Evolutionary conservation across 2,329 filamentous ascomycete species (phyloP).

Genomic region (Pseudocercospora pini-densiflorae): DNA sequence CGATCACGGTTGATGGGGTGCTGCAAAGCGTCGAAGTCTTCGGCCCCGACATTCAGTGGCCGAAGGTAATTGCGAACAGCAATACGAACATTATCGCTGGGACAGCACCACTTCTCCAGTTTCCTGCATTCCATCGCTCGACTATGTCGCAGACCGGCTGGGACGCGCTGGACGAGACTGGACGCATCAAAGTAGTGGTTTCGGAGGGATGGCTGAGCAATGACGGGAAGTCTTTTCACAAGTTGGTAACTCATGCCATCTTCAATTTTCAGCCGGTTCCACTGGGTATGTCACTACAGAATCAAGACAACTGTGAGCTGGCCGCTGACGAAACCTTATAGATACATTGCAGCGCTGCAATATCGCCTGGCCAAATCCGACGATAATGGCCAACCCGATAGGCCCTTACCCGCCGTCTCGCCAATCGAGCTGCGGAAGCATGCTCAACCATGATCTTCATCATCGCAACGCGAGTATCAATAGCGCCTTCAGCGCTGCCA

Average conservation of each 20-base stretch:
- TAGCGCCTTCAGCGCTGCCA: constrained; percentile 11
- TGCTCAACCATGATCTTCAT: constrained; percentile 3
- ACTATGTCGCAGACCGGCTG: constrained; percentile 72
- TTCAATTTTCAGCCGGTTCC: constrained; percentile 90
- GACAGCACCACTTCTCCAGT: constrained; percentile 61
- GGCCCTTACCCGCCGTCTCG: constrained; percentile 45
- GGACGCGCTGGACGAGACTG: constrained; percentile 71
- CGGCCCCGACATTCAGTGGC: constrained; percentile 58
- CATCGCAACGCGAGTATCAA: neutral
- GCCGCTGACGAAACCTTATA: constrained; percentile 40
- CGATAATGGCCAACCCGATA: constrained; percentile 48
- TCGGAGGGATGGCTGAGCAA: constrained; percentile 66
- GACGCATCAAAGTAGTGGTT: constrained; percentile 76
- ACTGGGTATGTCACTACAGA: constrained; percentile 59
- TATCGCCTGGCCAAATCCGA: constrained; percentile 79
- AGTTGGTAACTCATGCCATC: constrained; percentile 71
- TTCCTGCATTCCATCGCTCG: constrained; percentile 73
- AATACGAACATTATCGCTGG: constrained; percentile 10
- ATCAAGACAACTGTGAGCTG: neutral
- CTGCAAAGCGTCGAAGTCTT: constrained; percentile 56
- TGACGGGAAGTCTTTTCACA: constrained; percentile 54
- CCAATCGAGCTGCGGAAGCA: constrained; percentile 47
- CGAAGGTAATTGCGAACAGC: constrained; percentile 40
- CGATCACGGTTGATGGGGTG: constrained; percentile 70
- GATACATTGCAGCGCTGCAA: constrained; percentile 73